A percentile compares a stretch with the other conserved stretches of the same genome.
Conservation (phyloP, 345 rosid genomes). For the Pelargonium nanum region DNA sequence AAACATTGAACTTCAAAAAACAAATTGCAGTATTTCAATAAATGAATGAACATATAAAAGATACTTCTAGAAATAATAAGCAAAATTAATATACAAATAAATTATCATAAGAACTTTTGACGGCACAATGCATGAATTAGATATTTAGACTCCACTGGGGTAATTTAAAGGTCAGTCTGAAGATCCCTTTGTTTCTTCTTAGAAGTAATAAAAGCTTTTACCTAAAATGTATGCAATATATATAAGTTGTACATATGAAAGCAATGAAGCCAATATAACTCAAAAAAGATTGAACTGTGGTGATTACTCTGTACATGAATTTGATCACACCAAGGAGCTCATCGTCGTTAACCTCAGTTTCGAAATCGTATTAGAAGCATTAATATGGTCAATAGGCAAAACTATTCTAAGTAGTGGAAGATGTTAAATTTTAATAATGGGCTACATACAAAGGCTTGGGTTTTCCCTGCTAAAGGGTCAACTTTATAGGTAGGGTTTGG, state of each 20-base stretch:
- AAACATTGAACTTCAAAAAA: neutral
- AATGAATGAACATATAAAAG: neutral
- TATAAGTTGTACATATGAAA: neutral
- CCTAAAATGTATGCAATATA: neutral
- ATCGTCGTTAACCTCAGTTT: neutral
- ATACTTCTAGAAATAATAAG: too few species aligned
- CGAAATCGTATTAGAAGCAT: neutral
- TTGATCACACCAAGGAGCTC: neutral
- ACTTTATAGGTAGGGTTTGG: too few species aligned
- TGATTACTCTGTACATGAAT: neutral
- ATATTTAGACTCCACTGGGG: neutral
- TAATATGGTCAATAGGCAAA: neutral
- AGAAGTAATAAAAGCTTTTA: too few species aligned
- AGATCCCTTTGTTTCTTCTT: neutral
- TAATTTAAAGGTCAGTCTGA: neutral
- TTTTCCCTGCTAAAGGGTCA: too few species aligned
- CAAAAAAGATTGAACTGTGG: neutral
- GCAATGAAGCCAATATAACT: neutral
- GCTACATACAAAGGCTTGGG: too few species aligned
- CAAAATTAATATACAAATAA: too few species aligned
- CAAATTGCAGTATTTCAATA: neutral
- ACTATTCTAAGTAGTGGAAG: too few species aligned
- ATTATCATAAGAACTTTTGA: neutral
- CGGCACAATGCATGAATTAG: neutral
- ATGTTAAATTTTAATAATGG: too few species aligned